Conservation (phyloP, 306 rosid genomes). For the Dryas octopetala region DNA sequence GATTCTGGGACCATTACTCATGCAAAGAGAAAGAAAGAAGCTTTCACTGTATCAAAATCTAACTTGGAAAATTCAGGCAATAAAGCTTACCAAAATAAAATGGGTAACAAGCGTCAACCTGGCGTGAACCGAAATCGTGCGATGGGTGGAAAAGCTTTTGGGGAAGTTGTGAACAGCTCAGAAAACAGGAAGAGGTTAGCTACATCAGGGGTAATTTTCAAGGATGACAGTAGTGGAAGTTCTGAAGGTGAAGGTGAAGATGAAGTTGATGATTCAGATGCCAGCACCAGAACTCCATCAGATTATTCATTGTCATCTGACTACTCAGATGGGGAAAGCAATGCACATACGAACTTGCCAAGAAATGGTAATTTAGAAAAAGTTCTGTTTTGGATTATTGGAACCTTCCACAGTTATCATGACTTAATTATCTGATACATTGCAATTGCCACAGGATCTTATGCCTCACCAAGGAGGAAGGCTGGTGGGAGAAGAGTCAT, state of each 20-base stretch:
- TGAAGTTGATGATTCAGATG: constrained; percentile 39
- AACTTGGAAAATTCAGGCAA: constrained; percentile 32
- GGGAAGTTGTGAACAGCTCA: constrained; percentile 33
- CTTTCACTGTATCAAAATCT: constrained; percentile 33
- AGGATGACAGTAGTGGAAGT: constrained; percentile 57
- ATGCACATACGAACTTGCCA: constrained; percentile 42
- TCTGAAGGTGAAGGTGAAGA: constrained; percentile 58
- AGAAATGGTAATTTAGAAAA: constrained; percentile 33
- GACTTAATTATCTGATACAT: constrained; percentile 26
- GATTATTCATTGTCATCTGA: constrained; percentile 51
- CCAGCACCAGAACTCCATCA: constrained; percentile 62
- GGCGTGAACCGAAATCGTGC: constrained; percentile 12
- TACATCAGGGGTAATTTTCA: constrained; percentile 50
- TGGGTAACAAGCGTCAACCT: constrained; percentile 16
- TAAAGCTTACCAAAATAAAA: constrained; percentile 28
- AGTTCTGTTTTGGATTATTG: constrained; percentile 4
- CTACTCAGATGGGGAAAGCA: constrained; percentile 69
- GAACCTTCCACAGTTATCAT: constrained; percentile 15
- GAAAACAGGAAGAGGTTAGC: constrained; percentile 44
- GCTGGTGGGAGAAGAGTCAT: constrained; percentile 38
- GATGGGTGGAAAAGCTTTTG: constrained; percentile 30
- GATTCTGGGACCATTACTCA: constrained; percentile 34
- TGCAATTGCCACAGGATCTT: constrained; percentile 42
- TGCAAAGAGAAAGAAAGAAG: constrained; percentile 29
- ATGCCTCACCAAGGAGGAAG: constrained; percentile 32